Percentiles rank a stretch among this genome's conserved stretches.
Conservation (phyloP, 2,329 filamentous ascomycete species). For the Huntiella savannae region DNA sequence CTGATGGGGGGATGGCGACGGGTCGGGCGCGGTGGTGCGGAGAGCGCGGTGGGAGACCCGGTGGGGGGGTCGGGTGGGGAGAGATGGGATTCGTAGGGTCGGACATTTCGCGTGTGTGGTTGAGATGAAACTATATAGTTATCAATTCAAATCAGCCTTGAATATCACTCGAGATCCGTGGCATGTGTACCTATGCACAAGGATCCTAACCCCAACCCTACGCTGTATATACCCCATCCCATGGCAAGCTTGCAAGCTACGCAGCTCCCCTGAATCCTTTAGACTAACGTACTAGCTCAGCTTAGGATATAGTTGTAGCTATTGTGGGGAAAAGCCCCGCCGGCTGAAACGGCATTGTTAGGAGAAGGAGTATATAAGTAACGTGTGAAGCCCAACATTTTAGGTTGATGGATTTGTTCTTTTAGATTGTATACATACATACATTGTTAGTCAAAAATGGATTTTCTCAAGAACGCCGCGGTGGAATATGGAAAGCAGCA, state of each 20-base stretch:
- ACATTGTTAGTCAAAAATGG: constrained; percentile 1
- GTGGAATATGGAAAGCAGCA: constrained; percentile 9
- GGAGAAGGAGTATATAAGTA: too few relatives aligned
- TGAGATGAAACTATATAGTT: background rate
- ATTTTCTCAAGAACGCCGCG: constrained; percentile 11
- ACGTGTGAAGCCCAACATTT: background rate
- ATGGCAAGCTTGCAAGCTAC: too few relatives aligned
- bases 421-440: background rate
- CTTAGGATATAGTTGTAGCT: too few relatives aligned
- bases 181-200: background rate
- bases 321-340: too few relatives aligned
- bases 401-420: background rate
- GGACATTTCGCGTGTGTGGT: constrained; percentile 1
- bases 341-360: too few relatives aligned
- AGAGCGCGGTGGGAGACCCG: background rate
- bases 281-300: too few relatives aligned
- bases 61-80: constrained; percentile 2
- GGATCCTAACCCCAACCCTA: background rate
- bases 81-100: background rate
- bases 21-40: background rate
- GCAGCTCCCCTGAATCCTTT: too few relatives aligned
- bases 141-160: background rate
- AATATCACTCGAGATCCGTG: background rate
- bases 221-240: background rate
- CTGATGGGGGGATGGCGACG: background rate